Percentiles rank a stretch among this genome's conserved stretches.
Conservation (phyloP, 139 green algal species). For the Closterium sp. region DNA sequence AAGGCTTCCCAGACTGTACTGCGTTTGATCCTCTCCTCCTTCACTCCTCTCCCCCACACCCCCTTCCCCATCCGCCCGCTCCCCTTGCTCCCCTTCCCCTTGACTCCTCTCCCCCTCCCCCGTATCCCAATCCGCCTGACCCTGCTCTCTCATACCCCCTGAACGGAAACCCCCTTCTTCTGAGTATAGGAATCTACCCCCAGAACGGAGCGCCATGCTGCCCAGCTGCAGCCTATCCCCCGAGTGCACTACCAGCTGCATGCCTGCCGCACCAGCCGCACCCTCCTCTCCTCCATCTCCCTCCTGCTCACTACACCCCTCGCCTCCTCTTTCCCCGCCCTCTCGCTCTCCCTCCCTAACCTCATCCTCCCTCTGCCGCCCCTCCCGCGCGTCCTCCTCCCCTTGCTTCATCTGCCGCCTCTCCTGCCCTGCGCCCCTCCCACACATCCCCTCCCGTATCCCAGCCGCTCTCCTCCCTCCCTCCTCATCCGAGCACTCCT, state of each 20-base stretch:
- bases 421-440: too few relatives aligned
- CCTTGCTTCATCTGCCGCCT: too few relatives aligned
- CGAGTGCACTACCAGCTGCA: not conserved
- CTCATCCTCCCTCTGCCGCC: not conserved
- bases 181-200: too few relatives aligned
- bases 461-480: not conserved
- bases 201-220: not conserved
- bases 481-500: not conserved
- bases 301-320: too few relatives aligned
- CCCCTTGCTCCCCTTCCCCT: not conserved
- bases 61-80: not conserved
- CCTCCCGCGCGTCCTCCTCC: too few relatives aligned
- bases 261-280: not conserved
- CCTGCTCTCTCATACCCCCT: too few relatives aligned
- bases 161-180: too few relatives aligned
- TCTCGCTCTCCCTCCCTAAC: not conserved
- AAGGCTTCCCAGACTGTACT: not conserved
- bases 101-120: not conserved
- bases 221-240: too few relatives aligned
- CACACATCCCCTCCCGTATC: too few relatives aligned
- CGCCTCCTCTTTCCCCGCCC: too few relatives aligned
- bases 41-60: not conserved
- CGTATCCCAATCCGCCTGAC: not conserved
- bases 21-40: not conserved
- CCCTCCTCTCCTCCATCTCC: not conserved